Base-by-base conservation (phyloP, 306 rosid genomes). In the Coriaria nepalensis region DNA sequence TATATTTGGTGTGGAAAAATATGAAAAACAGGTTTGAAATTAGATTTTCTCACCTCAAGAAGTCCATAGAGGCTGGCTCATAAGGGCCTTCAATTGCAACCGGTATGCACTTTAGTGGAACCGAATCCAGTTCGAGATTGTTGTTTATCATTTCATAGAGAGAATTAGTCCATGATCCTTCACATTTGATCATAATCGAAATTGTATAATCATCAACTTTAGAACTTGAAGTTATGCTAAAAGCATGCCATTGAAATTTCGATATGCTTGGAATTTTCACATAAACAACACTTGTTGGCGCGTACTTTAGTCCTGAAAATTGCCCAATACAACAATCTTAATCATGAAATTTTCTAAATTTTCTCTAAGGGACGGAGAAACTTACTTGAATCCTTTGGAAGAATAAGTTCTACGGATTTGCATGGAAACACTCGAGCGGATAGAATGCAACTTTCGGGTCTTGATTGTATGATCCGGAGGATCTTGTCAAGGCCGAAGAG, bases 61-160 rank as follows among this genome's bases (percentile, higher is more conserved):
- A 77, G 59, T 77, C 76, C 62, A 74, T 45, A 10, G 85, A 75
- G 50, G 81, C 54, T 55, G 94, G 95, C 62, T 82, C 97, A 67
- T 90, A 84, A 51, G 97, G 97, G 56, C 97, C 97, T 73, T 90
- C 92, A 35, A 79, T 69, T 40, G 87, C 90, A 62, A 90, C 61
- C 47, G 84, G 72, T 47, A 84, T 68, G 63, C 70, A 66, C 49
- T 66, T 79, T 54, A 49, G 42, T 56, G 56, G 67, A 50, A 67
- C 77, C 10, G 69, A 39, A 35, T 69, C 71, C 15, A 65, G 73
- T 48, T 73, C 60, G 8, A 67, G 52, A 60, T 73, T 75, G 35
- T 69, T 67, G 34, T 74, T 71, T 56, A 84, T 68, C 74, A 84
- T 43, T 40, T 75, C 63, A 53, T 52, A 65, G 47, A 90, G 82